These are phyloP conservation scores for Agrocybe praecox DNA, from an alignment of 768 basidiomycete genomes.

Conservation along the genomic window DNA sequence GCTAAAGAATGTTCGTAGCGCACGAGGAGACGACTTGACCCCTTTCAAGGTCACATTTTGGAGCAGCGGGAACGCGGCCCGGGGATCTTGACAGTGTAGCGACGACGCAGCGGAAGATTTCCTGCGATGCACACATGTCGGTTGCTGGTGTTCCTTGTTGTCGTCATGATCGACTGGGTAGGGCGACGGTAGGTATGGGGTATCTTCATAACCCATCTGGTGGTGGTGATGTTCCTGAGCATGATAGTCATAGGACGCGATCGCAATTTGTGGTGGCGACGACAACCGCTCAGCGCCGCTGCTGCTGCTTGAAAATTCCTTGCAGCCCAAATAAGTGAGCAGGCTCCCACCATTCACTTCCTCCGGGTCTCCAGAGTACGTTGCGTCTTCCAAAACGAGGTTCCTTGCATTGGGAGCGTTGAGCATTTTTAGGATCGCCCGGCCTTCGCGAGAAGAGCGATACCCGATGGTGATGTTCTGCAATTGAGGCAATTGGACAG, in stretches of 20 bases:
- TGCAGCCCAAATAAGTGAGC: conserved; percentile 38
- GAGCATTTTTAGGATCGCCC: conserved; percentile 39
- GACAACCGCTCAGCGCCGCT: background rate
- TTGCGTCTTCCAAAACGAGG: conserved; percentile 48
- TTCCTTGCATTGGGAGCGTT: conserved; percentile 38
- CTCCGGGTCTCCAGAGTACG: conserved; percentile 40
- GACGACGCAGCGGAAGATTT: conserved; percentile 17
- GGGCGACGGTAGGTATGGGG: background rate
- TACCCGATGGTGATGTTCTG: conserved; percentile 46
- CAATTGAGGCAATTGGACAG: conserved; percentile 40
- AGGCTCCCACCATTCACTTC: conserved; percentile 42
- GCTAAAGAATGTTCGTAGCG: conserved; percentile 33
- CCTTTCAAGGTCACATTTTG: conserved; percentile 34
- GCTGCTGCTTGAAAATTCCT: conserved; percentile 16
- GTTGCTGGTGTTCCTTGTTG: background rate
- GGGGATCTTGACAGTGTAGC: conserved; percentile 20
- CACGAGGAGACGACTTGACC: conserved; percentile 36
- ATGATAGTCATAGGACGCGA: background rate
- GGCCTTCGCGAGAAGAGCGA: conserved; percentile 38
- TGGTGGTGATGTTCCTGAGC: background rate
- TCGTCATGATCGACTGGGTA: background rate
- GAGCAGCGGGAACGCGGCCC: conserved; percentile 37
- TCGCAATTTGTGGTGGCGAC: conserved; percentile 2
- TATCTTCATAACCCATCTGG: background rate
- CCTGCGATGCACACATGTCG: conserved; percentile 5